A percentile compares a stretch with the other conserved stretches of the same genome.
Evolutionary conservation across 257 asterid species (phyloP).

Genomic region (Eustoma russellianum): DNA sequence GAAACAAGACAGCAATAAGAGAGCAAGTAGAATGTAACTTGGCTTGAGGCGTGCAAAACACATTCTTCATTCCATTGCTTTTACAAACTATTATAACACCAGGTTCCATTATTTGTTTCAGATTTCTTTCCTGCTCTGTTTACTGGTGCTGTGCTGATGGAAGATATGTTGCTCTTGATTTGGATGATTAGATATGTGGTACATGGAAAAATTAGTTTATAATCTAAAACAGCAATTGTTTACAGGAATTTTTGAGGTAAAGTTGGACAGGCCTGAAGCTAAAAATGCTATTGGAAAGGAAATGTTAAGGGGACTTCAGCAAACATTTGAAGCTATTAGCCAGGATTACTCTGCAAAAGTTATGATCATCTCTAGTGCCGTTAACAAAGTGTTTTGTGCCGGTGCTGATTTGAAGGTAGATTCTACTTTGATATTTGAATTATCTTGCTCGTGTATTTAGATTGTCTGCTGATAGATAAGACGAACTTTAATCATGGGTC

Average conservation of each 20-base stretch:
- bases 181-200: background rate
- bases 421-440: background rate
- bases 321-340: slow-evolving; percentile 48
- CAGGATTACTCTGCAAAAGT: slow-evolving; percentile 49
- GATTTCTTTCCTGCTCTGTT: too few relatives aligned
- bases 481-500: too few relatives aligned
- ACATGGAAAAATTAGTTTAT: background rate
- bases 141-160: too few relatives aligned
- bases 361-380: slow-evolving; percentile 73
- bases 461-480: background rate
- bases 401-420: slow-evolving; percentile 96
- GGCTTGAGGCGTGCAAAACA: too few relatives aligned
- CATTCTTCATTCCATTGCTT: too few relatives aligned
- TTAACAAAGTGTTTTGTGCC: slow-evolving; percentile 77
- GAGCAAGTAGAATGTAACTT: too few relatives aligned
- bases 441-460: background rate
- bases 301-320: slow-evolving; percentile 60
- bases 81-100: too few relatives aligned
- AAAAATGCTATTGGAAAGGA: slow-evolving; percentile 85
- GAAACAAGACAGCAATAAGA: too few relatives aligned
- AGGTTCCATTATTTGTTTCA: too few relatives aligned
- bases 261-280: slow-evolving; percentile 63
- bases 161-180: too few relatives aligned
- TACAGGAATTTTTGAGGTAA: slow-evolving; percentile 79
- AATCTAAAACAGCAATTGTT: slow-evolving; percentile 9